Evolutionary conservation across 176 grass and related monocot genomes (phyloP), one percentile per base, ranked within the genome.

Genomic region (Calamus simplicifolius): DNA sequence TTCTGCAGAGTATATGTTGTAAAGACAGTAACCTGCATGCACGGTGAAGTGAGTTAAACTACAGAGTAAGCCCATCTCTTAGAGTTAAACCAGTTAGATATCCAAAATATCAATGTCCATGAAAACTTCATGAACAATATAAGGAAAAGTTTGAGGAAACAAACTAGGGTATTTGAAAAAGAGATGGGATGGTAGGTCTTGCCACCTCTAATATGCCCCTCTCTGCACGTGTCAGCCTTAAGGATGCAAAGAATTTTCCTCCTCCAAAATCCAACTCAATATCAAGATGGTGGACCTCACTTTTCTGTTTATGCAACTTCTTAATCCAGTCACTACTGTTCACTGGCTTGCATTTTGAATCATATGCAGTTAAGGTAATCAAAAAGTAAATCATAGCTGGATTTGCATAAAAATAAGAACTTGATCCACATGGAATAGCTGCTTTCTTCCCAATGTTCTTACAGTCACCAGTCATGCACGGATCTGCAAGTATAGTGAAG

Each of bases 391-490:
- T 84, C 57, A 65, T 58, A 58, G 73, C 71, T 60, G 83, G 88
- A 59, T 93, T 87, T 63, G 77, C 80, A 81, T 93, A 87, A 58
- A 93, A 93, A 78, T 79, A 87, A 78, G 88, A 67, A 73, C 73
- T 87, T 69, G 77, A 83, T 73, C 80, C 83, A 69, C 65, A 80
- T 38, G 67, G 27, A 77, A 93, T 84, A 1, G 50, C 69, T 60
- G 83, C 52, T 51, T 87, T 73, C 73, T 86, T 86, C 28, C 88
- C 83, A 63, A 84, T 58, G 58, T 48, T 71, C 18, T 63, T 56
- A 52, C 60, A 80, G 30, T 71, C 56, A 70, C 72, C 58, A 52
- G 72, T 72, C 63, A 50, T 64, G 48, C 13, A 73, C 66, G 80
- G 67, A 69, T 85, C 82, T 91, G 76, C 61, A 86, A 72, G 73